Conservation (phyloP, 2,329 filamentous ascomycete genomes). For the Calonectria montana region DNA sequence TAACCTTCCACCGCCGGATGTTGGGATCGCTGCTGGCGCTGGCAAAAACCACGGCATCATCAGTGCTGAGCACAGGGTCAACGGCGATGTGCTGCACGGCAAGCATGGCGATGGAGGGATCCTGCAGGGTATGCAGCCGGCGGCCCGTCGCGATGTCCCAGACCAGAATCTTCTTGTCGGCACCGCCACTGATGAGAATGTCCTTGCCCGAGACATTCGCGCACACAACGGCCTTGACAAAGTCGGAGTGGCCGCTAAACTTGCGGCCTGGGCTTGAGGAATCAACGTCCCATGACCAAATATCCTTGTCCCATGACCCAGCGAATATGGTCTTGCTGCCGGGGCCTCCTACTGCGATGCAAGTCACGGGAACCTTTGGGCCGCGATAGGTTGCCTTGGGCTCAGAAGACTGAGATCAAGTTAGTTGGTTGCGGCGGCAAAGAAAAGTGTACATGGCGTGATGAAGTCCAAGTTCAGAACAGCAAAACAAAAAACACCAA, state of each 20-base stretch:
- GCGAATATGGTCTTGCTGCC: conserved; percentile 76
- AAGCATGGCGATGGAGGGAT: conserved; percentile 76
- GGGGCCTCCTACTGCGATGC: conserved; percentile 73
- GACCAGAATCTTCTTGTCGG: conserved; percentile 83
- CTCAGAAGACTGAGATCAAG: conserved; percentile 46
- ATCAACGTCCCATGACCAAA: conserved; percentile 85
- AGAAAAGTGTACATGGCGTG: background rate
- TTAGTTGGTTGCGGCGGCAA: conserved; percentile 18
- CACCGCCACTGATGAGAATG: conserved; percentile 78
- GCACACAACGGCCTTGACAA: conserved; percentile 84
- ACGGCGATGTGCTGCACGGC: conserved; percentile 83
- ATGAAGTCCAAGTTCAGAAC: background rate
- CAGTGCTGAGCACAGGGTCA: conserved; percentile 71
- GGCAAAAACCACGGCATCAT: conserved; percentile 69
- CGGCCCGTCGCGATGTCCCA: conserved; percentile 80
- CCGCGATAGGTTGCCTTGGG: conserved; percentile 70
- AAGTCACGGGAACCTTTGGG: conserved; percentile 83
- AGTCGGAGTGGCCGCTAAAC: conserved; percentile 86
- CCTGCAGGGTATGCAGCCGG: conserved; percentile 81
- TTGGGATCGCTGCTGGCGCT: conserved; percentile 85
- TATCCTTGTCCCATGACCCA: conserved; percentile 92
- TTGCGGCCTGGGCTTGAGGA: conserved; percentile 65
- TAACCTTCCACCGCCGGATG: conserved; percentile 82
- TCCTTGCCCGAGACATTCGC: conserved; percentile 70
- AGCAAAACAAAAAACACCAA: background rate